Conservation (phyloP, 176 grass and related monocot species). For the Zoysia japonica region DNA sequence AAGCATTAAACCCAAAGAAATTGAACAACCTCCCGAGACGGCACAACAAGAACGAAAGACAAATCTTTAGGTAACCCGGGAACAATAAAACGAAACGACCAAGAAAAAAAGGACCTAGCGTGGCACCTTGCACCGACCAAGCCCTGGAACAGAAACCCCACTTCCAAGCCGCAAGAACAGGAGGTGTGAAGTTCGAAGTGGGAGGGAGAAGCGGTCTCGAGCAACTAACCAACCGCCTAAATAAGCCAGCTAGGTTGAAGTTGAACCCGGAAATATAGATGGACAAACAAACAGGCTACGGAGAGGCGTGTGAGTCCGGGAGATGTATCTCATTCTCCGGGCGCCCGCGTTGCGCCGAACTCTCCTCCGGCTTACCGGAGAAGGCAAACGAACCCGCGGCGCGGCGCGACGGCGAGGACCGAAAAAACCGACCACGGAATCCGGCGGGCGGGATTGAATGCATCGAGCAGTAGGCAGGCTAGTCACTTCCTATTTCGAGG, state of each 20-base stretch:
- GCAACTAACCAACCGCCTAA: slow-evolving; percentile 6
- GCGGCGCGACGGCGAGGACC: too few species aligned
- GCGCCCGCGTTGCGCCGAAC: slow-evolving; percentile 1
- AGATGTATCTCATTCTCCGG: too few species aligned
- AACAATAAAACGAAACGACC: neutral
- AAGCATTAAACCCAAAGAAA: neutral
- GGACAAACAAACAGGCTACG: neutral
- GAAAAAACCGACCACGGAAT: too few species aligned
- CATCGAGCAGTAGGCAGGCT: too few species aligned
- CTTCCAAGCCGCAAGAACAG: neutral
- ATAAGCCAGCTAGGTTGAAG: neutral
- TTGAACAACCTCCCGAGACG: neutral
- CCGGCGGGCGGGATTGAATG: neutral
- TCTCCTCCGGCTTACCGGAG: neutral
- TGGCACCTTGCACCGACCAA: neutral
- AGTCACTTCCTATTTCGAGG: neutral
- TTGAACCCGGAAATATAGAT: neutral
- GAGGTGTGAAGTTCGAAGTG: neutral
- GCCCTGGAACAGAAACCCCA: neutral
- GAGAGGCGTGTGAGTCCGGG: neutral
- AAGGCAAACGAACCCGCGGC: neutral
- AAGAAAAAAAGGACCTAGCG: neutral
- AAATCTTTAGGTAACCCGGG: neutral
- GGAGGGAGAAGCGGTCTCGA: neutral
- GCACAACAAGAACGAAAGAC: neutral